A percentile compares a stretch with the other conserved stretches of the same genome.
These are phyloP conservation scores for Gaillardinia entomophila DNA, from an alignment of 805 yeast genomes.

Conservation along the genomic window DNA sequence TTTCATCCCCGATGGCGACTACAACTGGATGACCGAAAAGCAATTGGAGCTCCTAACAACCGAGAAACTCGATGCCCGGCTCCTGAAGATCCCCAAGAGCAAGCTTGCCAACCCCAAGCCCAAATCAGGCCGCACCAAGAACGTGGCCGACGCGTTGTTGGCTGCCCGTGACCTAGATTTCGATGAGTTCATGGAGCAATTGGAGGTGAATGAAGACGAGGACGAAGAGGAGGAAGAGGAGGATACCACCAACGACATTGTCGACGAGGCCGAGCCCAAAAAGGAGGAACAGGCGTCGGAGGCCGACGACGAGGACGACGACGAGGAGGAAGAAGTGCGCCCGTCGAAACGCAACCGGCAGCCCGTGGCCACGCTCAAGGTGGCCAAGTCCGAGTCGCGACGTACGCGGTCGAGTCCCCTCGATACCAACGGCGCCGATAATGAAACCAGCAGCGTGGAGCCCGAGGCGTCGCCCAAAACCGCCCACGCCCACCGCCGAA, in stretches of 20 bases:
- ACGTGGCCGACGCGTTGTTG: conserved; percentile 31
- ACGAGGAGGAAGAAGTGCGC: conserved; percentile 1
- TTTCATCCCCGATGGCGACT: conserved; percentile 43
- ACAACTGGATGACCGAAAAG: conserved; percentile 39
- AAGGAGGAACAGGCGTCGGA: conserved; percentile 9
- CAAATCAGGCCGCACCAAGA: conserved; percentile 19
- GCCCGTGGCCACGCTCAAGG: background rate
- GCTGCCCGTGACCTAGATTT: conserved; percentile 33
- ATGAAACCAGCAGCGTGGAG: background rate
- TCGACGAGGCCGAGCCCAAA: conserved; percentile 9
- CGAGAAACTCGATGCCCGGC: conserved; percentile 22
- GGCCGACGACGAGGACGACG: conserved; percentile 1
- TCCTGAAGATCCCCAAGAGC: conserved; percentile 23
- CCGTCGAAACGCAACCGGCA: background rate
- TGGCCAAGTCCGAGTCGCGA: background rate
- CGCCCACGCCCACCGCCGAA: background rate
- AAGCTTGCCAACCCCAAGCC: conserved; percentile 11
- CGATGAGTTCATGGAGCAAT: conserved; percentile 29
- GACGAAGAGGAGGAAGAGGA: conserved; percentile 18
- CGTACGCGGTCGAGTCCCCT: background rate
- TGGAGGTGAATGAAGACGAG: conserved; percentile 14
- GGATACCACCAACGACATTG: conserved; percentile 8
- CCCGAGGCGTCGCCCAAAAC: background rate
- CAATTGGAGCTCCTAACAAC: conserved; percentile 24
- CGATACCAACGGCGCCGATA: background rate